phyloP scores from a whole-genome alignment of 2,329 filamentous ascomycete species.

The Amphichorda felina region DNA sequence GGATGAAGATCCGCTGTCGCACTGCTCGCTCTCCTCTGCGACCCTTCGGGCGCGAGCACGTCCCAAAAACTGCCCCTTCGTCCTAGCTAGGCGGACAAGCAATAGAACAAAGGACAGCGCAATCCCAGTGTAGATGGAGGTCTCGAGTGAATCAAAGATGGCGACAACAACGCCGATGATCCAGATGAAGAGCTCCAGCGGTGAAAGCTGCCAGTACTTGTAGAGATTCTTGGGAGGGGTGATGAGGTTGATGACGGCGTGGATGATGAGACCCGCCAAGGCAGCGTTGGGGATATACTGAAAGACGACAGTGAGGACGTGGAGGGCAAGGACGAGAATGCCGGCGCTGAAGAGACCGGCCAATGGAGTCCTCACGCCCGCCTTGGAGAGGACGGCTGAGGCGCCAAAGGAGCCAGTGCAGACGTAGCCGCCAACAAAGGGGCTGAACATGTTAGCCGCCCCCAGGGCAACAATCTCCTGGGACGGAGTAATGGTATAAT shows the following conservation, averaged over 20 bases:
- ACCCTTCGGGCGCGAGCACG: slow-evolving; percentile 13
- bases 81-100: slow-evolving; percentile 31
- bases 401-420: slow-evolving; percentile 41
- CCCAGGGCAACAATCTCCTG: slow-evolving; percentile 73
- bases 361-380: slow-evolving; percentile 67
- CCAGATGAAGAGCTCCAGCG: slow-evolving; percentile 64
- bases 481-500: slow-evolving; percentile 67
- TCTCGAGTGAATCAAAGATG: slow-evolving; percentile 36
- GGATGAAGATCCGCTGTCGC: background rate
- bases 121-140: slow-evolving; percentile 36
- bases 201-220: slow-evolving; percentile 67
- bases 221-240: slow-evolving; percentile 63
- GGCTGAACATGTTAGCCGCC: slow-evolving; percentile 62
- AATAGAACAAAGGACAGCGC: slow-evolving; percentile 27
- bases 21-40: slow-evolving; percentile 1
- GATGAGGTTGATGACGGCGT: slow-evolving; percentile 68
- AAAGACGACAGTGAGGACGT: slow-evolving; percentile 66
- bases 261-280: slow-evolving; percentile 68
- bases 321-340: slow-evolving; percentile 66
- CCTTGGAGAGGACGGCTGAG: slow-evolving; percentile 76
- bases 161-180: slow-evolving; percentile 56
- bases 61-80: slow-evolving; percentile 35
- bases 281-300: slow-evolving; percentile 67
- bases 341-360: slow-evolving; percentile 68
- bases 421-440: slow-evolving; percentile 51